Evolutionary conservation across 1,284 basidiomycete genomes (phyloP), one percentile per base, ranked within the genome.

Genomic region (Apiotrichum veenhuisii): DNA sequence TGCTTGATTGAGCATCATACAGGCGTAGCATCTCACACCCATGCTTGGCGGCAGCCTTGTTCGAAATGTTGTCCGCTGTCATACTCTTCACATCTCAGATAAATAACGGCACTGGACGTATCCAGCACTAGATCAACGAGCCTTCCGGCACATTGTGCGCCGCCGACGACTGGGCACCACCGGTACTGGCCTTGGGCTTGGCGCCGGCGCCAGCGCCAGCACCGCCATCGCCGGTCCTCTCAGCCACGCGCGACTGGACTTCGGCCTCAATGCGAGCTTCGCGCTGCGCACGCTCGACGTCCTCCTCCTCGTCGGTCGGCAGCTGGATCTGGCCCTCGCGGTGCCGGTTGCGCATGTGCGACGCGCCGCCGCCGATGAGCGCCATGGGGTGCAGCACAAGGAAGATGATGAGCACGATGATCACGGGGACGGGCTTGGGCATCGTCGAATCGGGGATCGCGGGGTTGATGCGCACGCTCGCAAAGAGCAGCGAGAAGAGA

Each of bases 331-430:
- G 59, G 8, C 75, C 75, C 55, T 76, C 71, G 40, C 72, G 61
- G 45, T 73, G 66, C 30, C 64, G 62, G 12, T 69, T 71, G 37
- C 70, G 59, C 44, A 70, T 53, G 65, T 71, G 72, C 17, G 33
- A 20, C 17, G 72, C 73, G 11, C 73, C 54, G 9, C 71, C 69
- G 9, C 68, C 68, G 17, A 77, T 49, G 14, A 75, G 61, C 5
- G 70, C 69, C 26, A 75, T 58, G 0, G 75, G 75, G 55, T 77
- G 74, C 25, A 76, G 64, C 1, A 72, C 73, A n/a, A 77, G 64
- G 50, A 71, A 69, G 51, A 74, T 62, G 59, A 77, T 70, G 51
- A n/a, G n/a, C n/a, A n/a, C n/a, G n/a, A 76, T 55, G 9, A 68
- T 70, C 11, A 72, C 67, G 15, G 69, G 60, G 15, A 73, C 72